phyloP scores from a whole-genome alignment of 768 basidiomycete genomes.

The Hygrocybe punicea region DNA sequence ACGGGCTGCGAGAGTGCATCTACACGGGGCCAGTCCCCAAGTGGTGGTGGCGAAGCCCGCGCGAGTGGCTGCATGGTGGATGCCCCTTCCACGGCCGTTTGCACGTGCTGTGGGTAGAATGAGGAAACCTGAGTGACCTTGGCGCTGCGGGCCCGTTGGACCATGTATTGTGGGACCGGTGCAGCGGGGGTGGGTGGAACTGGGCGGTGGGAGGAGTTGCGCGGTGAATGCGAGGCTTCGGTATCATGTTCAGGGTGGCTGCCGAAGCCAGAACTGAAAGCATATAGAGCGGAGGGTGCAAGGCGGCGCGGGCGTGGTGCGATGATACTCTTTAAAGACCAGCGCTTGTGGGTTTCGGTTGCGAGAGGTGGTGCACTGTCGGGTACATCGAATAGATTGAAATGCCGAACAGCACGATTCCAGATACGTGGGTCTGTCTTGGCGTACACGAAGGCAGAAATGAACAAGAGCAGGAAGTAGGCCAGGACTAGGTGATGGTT shows the following conservation, averaged over 20 bases:
- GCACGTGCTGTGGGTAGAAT: constrained; percentile 34
- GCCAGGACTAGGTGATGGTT: constrained; percentile 44
- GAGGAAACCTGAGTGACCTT: constrained; percentile 19
- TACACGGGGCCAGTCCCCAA: constrained; percentile 54
- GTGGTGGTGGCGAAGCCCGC: constrained; percentile 36
- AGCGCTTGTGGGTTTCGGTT: constrained; percentile 31
- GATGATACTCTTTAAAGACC: constrained; percentile 35
- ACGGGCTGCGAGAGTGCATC: constrained; percentile 37
- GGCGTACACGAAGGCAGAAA: constrained; percentile 42
- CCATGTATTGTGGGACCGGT: constrained; percentile 9
- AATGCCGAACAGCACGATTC: constrained; percentile 42
- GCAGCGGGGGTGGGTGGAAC: constrained; percentile 17
- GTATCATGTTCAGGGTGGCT: constrained; percentile 41
- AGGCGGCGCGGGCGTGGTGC: constrained; percentile 45
- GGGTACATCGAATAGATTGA: constrained; percentile 25
- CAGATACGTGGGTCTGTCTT: constrained; percentile 50
- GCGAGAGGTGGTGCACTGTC: constrained; percentile 3
- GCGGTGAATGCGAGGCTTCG: constrained; percentile 43
- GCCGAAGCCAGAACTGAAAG: constrained; percentile 40
- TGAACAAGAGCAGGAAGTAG: constrained; percentile 52
- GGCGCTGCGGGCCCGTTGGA: constrained; percentile 12
- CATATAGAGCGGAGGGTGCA: constrained; percentile 33
- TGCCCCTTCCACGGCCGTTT: constrained; percentile 9
- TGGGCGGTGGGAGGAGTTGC: constrained; percentile 16
- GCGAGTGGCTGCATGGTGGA: background rate